Conservation (phyloP, 1,284 basidiomycete species). For the Rhodotorula glutinis region DNA sequence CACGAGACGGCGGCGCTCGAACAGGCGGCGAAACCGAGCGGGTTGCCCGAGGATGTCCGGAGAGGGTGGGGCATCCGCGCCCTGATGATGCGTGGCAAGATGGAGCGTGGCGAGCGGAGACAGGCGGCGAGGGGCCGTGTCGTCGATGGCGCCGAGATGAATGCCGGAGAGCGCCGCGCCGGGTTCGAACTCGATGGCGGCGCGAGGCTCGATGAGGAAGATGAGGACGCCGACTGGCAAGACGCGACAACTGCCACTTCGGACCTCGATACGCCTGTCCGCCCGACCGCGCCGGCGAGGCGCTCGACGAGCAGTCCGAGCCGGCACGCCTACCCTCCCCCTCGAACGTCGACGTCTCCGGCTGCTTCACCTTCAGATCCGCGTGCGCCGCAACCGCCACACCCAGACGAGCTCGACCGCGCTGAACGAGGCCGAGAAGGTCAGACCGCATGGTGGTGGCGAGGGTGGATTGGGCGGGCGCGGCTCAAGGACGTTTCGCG, state of each 20-base stretch:
- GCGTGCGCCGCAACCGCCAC: not conserved
- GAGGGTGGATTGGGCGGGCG: constrained; percentile 2
- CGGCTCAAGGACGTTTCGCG: constrained; percentile 10
- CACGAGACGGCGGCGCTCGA: constrained; percentile 40
- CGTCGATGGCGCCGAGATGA: constrained; percentile 12
- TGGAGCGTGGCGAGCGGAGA: constrained; percentile 33
- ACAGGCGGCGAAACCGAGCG: constrained; percentile 31
- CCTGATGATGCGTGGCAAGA: constrained; percentile 33
- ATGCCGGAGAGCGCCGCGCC: constrained; percentile 18
- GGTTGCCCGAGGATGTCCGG: constrained; percentile 35
- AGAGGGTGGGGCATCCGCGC: constrained; percentile 36
- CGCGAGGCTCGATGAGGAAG: constrained; percentile 13
- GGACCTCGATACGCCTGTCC: not conserved
- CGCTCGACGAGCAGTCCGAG: not conserved
- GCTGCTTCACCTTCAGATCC: not conserved
- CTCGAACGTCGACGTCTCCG: not conserved
- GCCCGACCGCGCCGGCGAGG: not conserved
- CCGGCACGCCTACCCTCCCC: not conserved
- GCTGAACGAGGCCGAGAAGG: constrained; percentile 1
- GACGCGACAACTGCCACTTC: constrained; percentile 5
- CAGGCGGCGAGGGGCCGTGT: constrained; percentile 16
- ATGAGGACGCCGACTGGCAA: constrained; percentile 16
- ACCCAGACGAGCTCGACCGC: not conserved
- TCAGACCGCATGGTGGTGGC: constrained; percentile 13
- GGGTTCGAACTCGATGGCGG: constrained; percentile 32